Evolutionary conservation across 140 eudicot species (phyloP), one percentile per base, ranked within the genome.

Genomic region (Bidens hawaiensis): DNA sequence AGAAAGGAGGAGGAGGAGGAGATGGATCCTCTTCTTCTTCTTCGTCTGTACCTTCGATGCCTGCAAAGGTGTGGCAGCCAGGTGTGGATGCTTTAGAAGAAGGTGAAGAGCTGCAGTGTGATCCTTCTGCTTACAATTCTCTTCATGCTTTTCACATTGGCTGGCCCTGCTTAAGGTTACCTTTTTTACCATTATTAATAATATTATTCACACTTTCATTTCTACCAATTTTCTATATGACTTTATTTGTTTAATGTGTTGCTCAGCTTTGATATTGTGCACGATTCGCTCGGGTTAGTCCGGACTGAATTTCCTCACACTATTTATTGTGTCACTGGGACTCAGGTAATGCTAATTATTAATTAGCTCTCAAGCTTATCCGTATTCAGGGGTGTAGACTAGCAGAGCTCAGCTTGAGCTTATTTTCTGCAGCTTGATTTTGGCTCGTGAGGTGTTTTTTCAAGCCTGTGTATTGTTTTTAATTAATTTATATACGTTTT

Each of bases 111-210:
- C 85, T 88, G 28, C 97, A 85, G 72, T 94, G 97, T 74, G 74
- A 74, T 67, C 79, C 79, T 49, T 66, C 69, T 14, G 79, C 79
- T 59, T 74, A 74, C 34, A 83, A 94, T 66, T 88, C 99, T 36
- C 95, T 88, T 48, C 97, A 93, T 27, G 97, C 90, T 22, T 67
- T 76, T 19, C 82, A 76, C 68, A 76, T 76, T 65, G 99, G 99
- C n/a, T 93, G 99, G 99, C 96, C 99, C 26, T 93, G 95, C 60
- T 83, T 93, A 62, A 93, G 97, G 99, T 93, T 34, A 13, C 4
- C 48, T 25, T 30, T 30, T 6, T 3, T 17, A 1, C 0, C 47
- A 16, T 49, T 64, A 31, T 7, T 31, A 31, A 31, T 31, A n/a
- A n/a, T 31, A 31, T 31, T 31, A 6, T 31, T 31, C 38, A 31